A percentile compares a stretch with the other conserved stretches of the same genome.
These are phyloP conservation scores for Cardamine occulta DNA, from an alignment of 345 rosid species.

Conservation along the genomic window DNA sequence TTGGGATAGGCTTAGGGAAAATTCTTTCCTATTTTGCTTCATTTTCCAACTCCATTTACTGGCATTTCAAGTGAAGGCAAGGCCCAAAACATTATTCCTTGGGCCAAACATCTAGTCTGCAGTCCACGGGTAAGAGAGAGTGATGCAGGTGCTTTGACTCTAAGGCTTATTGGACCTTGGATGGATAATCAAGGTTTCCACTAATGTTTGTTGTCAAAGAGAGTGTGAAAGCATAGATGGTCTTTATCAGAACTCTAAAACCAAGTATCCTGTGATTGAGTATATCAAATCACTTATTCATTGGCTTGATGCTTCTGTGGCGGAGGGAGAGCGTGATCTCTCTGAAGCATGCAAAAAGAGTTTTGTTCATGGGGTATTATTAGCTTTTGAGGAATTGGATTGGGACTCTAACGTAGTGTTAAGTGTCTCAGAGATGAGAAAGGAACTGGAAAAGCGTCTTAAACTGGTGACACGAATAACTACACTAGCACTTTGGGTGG, in stretches of 20 bases:
- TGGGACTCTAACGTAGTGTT: constrained; percentile 76
- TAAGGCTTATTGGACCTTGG: constrained; percentile 84
- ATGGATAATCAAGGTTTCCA: constrained; percentile 70
- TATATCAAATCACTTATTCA: constrained; percentile 72
- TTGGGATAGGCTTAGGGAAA: constrained; percentile 95
- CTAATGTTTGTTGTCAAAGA: constrained; percentile 53
- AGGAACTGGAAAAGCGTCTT: constrained; percentile 71
- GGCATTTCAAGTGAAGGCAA: constrained; percentile 73
- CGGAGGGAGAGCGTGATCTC: constrained; percentile 82
- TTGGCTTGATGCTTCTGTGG: constrained; percentile 75
- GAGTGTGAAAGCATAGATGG: constrained; percentile 46
- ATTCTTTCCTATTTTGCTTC: constrained; percentile 82
- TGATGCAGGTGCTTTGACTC: constrained; percentile 88
- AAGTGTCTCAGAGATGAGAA: constrained; percentile 70
- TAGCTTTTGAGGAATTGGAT: constrained; percentile 90
- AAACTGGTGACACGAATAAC: constrained; percentile 78
- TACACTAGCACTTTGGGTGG: constrained; percentile 93
- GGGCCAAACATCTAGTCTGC: constrained; percentile 89
- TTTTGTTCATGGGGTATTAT: constrained; percentile 93
- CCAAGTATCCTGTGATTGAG: constrained; percentile 64
- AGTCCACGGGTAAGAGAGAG: constrained; percentile 99
- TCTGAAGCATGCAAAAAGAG: constrained; percentile 83
- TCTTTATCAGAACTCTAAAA: constrained; percentile 39
- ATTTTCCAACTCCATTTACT: constrained; percentile 92
- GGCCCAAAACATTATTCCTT: constrained; percentile 66